phyloP scores from a whole-genome alignment of 2,329 filamentous ascomycete species.

The Xylaria digitata region DNA sequence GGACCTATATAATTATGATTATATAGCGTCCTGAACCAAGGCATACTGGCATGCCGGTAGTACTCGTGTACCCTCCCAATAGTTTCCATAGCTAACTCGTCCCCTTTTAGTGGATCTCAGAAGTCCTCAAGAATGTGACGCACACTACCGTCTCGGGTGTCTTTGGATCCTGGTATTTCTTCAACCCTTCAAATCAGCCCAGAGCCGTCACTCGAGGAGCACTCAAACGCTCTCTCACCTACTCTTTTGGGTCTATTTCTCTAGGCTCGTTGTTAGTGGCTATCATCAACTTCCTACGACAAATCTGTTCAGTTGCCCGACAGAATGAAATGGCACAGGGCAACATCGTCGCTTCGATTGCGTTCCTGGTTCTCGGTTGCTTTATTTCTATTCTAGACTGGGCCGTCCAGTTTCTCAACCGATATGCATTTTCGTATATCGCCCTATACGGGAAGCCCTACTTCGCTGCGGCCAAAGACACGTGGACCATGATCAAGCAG shows the following conservation, averaged over 20 bases:
- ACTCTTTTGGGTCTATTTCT: constrained; percentile 91
- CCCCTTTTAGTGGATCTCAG: constrained; percentile 73
- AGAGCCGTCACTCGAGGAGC: constrained; percentile 85
- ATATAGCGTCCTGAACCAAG: not conserved
- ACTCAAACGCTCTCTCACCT: constrained; percentile 82
- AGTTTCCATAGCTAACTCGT: constrained; percentile 16
- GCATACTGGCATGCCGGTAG: too few relatives aligned
- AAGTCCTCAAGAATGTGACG: constrained; percentile 93
- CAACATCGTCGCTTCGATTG: constrained; percentile 70
- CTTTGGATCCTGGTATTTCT: constrained; percentile 97
- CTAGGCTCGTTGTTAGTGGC: constrained; percentile 88
- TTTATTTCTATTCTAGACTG: constrained; percentile 83
- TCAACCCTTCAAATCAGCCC: constrained; percentile 76
- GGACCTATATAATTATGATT: not conserved
- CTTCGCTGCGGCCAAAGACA: constrained; percentile 86
- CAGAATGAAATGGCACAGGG: constrained; percentile 72
- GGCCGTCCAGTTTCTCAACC: constrained; percentile 88
- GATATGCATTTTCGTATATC: constrained; percentile 93
- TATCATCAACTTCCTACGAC: constrained; percentile 85
- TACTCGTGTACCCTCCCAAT: not conserved
- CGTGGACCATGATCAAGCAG: constrained; percentile 88
- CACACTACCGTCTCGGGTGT: constrained; percentile 89
- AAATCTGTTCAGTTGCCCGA: constrained; percentile 82
- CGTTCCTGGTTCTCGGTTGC: constrained; percentile 82
- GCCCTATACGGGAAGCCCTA: constrained; percentile 93